These are phyloP conservation scores for Microstegium vimineum DNA, from an alignment of 176 grass and related monocot species.

Conservation along the genomic window DNA sequence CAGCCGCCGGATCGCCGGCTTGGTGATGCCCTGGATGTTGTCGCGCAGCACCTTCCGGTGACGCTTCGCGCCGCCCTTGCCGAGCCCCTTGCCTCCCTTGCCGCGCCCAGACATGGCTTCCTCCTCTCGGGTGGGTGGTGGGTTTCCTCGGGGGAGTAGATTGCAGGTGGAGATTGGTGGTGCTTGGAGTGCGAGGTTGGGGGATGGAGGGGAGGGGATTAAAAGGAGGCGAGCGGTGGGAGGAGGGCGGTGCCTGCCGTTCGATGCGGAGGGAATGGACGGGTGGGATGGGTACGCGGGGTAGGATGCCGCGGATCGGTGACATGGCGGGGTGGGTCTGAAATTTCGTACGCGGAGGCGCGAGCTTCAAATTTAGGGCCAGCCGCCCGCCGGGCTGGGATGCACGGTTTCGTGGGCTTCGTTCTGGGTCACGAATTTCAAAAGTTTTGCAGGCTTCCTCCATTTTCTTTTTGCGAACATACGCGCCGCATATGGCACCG, in stretches of 20 bases:
- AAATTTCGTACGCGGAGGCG: neutral
- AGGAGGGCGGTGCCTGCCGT: neutral
- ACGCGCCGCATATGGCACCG: too few species aligned
- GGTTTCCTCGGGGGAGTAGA: neutral
- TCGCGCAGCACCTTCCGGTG: conserved; percentile 45
- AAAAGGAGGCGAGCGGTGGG: neutral
- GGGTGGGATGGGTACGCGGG: neutral
- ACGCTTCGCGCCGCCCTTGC: conserved; percentile 43
- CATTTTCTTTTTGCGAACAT: too few species aligned
- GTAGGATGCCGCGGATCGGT: neutral
- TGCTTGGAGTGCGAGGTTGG: neutral
- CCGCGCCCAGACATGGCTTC: conserved; percentile 31
- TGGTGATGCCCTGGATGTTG: conserved; percentile 60
- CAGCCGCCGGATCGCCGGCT: conserved; percentile 41
- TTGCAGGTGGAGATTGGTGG: neutral
- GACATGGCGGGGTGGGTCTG: neutral
- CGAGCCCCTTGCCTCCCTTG: conserved; percentile 48
- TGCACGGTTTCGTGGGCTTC: neutral
- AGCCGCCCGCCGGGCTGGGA: neutral
- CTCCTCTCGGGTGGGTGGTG: too few species aligned
- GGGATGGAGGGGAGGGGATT: neutral
- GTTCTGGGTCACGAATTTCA: neutral
- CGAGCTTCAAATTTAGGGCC: neutral
- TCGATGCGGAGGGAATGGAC: neutral
- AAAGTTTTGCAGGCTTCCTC: neutral